Evolutionary conservation across 2,329 filamentous ascomycete genomes (phyloP), one percentile per base, ranked within the genome.

Genomic region (Helotiales sp.): DNA sequence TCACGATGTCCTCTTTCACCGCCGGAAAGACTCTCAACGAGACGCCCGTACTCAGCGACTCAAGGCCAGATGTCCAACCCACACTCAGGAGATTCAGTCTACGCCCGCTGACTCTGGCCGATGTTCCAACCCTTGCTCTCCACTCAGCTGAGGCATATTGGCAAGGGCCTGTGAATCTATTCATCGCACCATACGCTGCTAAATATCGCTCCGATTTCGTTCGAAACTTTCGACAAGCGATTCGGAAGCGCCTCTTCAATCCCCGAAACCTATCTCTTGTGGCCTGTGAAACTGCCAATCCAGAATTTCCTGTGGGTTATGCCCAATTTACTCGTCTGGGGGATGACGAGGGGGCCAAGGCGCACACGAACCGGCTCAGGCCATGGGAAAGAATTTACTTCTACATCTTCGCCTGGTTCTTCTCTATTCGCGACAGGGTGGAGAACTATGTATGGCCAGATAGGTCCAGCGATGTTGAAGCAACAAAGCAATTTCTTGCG

Each of bases 241-340:
- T 69, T 2, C 63, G 61, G 0, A 26, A 6, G 5, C 68, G 69
- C 7, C 61, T 67, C 13, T 15, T 68, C 13, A 43, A 65, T 11
- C 59, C 62, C 1, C 30, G 47, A 7, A 57, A 32, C 45, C 30
- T 71, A n/a, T 69, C 62, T 1, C 20, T 73, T 6, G 71, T 76
- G 6, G 71, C 68, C 0, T 75, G 64, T 50, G 43, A 61, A 0
- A 30, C 62, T 1, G 61, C 65, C 6, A 50, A 69, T 7, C 68
- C 69, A 15, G n/a, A 54, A 7, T 47, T 50, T 1, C 7, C 64
- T 13, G 55, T 75, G 1, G 74, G 61, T 1, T 73, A 66, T 59
- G 68, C 37, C 4, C 69, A 71, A 22, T 71, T 70, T 20, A n/a
- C 11, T 11, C 71, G 74, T 6, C 5, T 66, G 1, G 74, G 75